Conservation (phyloP, 169 alveolate species). For the Plasmodium knowlesi region DNA sequence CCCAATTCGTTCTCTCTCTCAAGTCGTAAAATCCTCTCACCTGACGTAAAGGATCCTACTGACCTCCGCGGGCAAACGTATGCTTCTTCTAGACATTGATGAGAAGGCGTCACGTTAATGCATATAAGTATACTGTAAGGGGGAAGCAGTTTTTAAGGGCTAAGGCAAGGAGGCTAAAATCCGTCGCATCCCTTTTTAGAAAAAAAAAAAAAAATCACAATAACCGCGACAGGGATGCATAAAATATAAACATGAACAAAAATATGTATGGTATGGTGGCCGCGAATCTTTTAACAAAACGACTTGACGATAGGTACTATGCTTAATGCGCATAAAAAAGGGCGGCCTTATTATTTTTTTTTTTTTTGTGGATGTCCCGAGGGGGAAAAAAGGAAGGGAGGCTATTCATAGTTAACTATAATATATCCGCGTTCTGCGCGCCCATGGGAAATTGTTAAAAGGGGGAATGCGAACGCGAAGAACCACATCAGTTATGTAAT, state of each 20-base stretch:
- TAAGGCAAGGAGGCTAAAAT: too few species aligned
- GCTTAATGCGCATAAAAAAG: background rate
- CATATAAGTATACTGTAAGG: background rate
- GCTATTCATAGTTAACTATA: background rate
- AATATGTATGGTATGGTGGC: background rate
- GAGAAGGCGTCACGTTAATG: background rate
- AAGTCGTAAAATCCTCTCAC: background rate
- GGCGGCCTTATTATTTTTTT: background rate
- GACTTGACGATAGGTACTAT: background rate
- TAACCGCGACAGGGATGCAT: background rate
- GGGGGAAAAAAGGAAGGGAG: background rate
- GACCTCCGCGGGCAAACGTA: conserved; percentile 77
- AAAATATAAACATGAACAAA: too few species aligned
- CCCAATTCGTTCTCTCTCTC: background rate
- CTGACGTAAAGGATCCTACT: conserved; percentile 78
- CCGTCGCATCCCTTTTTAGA: background rate
- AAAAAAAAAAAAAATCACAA: conserved; percentile 6
- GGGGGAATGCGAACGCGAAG: background rate
- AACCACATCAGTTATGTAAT: background rate
- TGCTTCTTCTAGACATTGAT: conserved; percentile 75
- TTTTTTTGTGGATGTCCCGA: background rate
- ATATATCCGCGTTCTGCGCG: background rate
- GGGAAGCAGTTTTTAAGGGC: background rate
- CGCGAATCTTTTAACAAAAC: background rate
- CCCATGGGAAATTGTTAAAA: background rate